Evolutionary conservation across 805 yeast species (phyloP), one percentile per base, ranked within the genome.

Genomic region (Lipomyces japonicus): DNA sequence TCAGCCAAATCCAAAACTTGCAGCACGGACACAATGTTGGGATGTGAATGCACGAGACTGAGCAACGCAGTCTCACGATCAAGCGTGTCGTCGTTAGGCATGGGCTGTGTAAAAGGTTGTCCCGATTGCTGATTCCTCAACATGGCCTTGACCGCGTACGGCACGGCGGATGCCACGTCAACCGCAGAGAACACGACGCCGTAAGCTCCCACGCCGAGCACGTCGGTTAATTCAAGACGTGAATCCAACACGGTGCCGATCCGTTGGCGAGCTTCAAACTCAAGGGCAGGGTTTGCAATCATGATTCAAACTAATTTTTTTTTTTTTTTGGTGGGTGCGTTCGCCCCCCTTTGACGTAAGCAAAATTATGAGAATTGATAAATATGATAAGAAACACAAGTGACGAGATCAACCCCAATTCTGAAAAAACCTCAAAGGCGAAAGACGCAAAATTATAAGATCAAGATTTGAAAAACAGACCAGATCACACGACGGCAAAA

Each of bases 201-300:
- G 61, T 82, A 88, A 21, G 95, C 89, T 24, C 96, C 96, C 0
- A 91, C 77, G 5, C 96, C 95, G 9, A 84, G 75, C 14, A 58
- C 50, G 34, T 48, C 55, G 42, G 56, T 53, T 31, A 64, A 48
- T 45, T 58, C 55, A 40, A 57, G 48, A 24, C 59, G 46, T 46
- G 51, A 39, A 42, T 50, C 57, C 32, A 58, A 46, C 12, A 58
- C 37, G n/a, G 42, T 40, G 41, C 65, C 65, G 34, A 63, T 35
- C 21, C 57, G 55, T 35, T 26, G 48, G 16, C 42, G 19, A 42
- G 57, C 57, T 2, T 46, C 51, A 23, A 24, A 24, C 23, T 47
- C 50, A 19, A 53, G 54, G 23, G 28, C 52, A 14, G 10, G 19
- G n/a, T 34, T 34, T 12, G 37, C 37, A 18, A 34, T 34, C 37